Evolutionary conservation across 1,284 basidiomycete species (phyloP).

Genomic region (Naganishia cerealis): DNA sequence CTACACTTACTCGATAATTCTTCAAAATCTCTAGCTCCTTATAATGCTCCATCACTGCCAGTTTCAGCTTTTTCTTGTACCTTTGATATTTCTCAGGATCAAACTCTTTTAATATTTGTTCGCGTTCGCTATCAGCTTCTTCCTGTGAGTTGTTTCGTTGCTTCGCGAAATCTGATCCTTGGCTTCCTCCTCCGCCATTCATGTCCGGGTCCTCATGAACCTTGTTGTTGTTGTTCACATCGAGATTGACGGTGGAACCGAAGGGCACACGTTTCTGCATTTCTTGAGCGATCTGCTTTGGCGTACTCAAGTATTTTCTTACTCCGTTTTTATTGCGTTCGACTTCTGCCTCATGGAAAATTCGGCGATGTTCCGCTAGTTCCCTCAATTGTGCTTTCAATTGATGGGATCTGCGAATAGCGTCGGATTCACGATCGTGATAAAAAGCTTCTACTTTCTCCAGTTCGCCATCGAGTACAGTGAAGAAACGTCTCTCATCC

Average conservation of each 20-base stretch:
- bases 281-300: slow-evolving; percentile 10
- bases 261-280: slow-evolving; percentile 38
- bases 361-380: slow-evolving; percentile 67
- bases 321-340: slow-evolving; percentile 20
- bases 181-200: neutral
- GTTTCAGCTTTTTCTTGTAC: slow-evolving; percentile 78
- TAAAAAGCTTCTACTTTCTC: slow-evolving; percentile 84
- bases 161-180: neutral
- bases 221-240: neutral
- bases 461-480: slow-evolving; percentile 69
- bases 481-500: slow-evolving; percentile 70
- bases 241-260: slow-evolving; percentile 13
- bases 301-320: slow-evolving; percentile 3
- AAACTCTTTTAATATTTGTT: slow-evolving; percentile 41
- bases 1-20: slow-evolving; percentile 72
- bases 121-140: neutral
- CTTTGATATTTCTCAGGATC: slow-evolving; percentile 77
- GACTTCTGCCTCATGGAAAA: slow-evolving; percentile 61
- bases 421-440: slow-evolving; percentile 68
- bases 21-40: slow-evolving; percentile 74
- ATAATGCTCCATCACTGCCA: slow-evolving; percentile 82
- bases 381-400: slow-evolving; percentile 73
- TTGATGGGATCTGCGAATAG: slow-evolving; percentile 59
- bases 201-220: neutral
- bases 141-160: neutral